Percentiles rank a stretch among this genome's conserved stretches.
Evolutionary conservation across 2,329 filamentous ascomycete species (phyloP).

Genomic region (Cladosporium velox): DNA sequence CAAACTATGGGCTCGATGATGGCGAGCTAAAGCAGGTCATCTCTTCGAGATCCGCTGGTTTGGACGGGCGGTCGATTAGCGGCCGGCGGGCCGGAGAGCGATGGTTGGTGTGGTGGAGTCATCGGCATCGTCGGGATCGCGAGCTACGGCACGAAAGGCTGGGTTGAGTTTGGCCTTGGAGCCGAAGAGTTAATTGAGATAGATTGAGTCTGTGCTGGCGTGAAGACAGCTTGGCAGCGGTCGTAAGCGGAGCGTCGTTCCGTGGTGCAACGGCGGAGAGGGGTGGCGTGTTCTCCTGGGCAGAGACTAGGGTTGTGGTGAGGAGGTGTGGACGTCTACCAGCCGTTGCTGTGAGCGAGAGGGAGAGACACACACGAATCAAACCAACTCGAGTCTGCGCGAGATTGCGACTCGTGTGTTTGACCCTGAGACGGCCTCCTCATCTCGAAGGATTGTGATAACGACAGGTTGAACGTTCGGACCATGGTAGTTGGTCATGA

Average conservation of each 20-base stretch:
- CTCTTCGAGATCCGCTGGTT: slow-evolving; percentile 7
- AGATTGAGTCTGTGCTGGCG: slow-evolving; percentile 11
- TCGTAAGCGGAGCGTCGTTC: background rate
- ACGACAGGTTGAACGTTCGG: background rate
- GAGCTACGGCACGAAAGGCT: background rate
- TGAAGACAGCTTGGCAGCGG: slow-evolving; percentile 20
- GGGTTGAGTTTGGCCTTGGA: slow-evolving; percentile 1
- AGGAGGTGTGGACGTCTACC: slow-evolving; percentile 4
- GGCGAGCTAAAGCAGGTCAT: slow-evolving; percentile 15
- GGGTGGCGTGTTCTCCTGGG: background rate
- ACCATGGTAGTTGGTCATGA: slow-evolving; percentile 8
- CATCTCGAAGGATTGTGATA: slow-evolving; percentile 5
- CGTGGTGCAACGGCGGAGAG: background rate
- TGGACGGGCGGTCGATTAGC: slow-evolving; percentile 3
- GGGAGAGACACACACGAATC: background rate
- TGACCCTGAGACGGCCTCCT: background rate
- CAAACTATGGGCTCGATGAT: background rate
- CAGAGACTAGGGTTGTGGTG: background rate
- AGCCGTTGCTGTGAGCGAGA: background rate
- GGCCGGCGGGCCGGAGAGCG: slow-evolving; percentile 1
- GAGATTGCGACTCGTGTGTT: background rate
- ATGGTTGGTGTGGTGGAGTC: background rate
- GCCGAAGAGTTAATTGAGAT: background rate
- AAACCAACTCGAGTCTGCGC: background rate
- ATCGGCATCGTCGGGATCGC: slow-evolving; percentile 7